Base-by-base conservation (phyloP, 306 rosid species). In the Quercus variabilis region DNA sequence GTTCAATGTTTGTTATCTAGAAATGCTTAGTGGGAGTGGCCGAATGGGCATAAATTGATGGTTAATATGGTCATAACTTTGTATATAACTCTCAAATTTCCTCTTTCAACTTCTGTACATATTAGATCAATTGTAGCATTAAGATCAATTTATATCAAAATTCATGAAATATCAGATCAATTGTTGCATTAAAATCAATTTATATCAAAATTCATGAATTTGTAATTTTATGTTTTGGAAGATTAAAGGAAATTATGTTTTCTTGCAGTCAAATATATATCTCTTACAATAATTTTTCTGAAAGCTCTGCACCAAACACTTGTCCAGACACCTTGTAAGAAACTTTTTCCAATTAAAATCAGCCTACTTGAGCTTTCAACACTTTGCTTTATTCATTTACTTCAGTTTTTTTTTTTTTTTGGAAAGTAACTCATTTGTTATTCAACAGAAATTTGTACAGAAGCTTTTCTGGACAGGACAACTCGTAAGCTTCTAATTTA, bases 381-480 rank as follows among this genome's bases (percentile, higher is more conserved):
- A 38, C 4, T 23, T 23, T 23, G 25, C 25, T 0, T n/a, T 69
- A 7, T 5, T 62, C 11, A 65, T 6, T 11, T 49, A 31, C 19
- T 18, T 51, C 0, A 23, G 25, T n/a, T 41, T 2, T 10, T 41
- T 41, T 0, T 46, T 26, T 1, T 26, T 26, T 1, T 25, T 25
- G 26, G 26, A 1, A 38, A 25, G 71, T 38, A 71, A 33, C 5
- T 62, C 35, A 25, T 33, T 35, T 7, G 4, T 25, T 20, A 43
- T 43, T 38, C 38, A 55, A 62, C 75, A 82, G 85, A 56, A 77
- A 77, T 75, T 56, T 82, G 82, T 82, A 55, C 71, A 82, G 54
- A 64, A 82, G 82, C 71, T 41, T 64, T 77, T 20, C 62, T n/a
- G n/a, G 55, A 38, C 10, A 0, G 30, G n/a, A 64, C 26, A 77